Evolutionary conservation across 2,329 filamentous ascomycete genomes (phyloP), one percentile per base, ranked within the genome.

Genomic region (Sporothrix humicola): DNA sequence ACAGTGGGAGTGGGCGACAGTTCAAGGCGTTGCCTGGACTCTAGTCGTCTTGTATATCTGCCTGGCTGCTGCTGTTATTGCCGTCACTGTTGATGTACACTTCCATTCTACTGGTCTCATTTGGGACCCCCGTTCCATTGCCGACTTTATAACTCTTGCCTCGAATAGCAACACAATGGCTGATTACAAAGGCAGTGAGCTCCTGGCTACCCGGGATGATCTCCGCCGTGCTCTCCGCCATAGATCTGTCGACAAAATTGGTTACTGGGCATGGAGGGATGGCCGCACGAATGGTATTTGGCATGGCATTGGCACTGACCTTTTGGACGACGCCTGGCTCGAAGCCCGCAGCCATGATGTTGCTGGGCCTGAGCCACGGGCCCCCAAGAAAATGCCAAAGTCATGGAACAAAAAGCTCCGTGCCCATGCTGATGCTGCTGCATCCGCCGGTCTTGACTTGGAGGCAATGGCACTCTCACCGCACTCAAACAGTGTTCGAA

Each of bases 51-150:
- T 97, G 0, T 98, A 97, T 82, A 81, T 91, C 48, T 81, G 94
- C 3, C 82, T 95, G 65, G 78, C 91, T 1, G 77, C 88, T 7
- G 89, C 91, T 0, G 78, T 90, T 1, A 72, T 88, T 12, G 81
- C 89, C 1, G 80, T 95, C 10, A 83, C 91, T 75, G 76, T 89
- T n/a, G 91, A 89, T 76, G 93, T 95, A 83, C 83, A 87, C 72
- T 82, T 85, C 26, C 85, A 87, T 44, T 87, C 86, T 77, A 97
- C 94, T 0, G 94, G 94, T 0, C 84, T 97, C 75, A 87, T 92
- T 79, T 98, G 95, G 95, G 94, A 97, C 79, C 88, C 94, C 2
- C 87, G 91, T 63, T 95, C 91, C 31, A 84, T 98, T 8, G 95
- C 93, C 2, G 94, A 98, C 79, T 84, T 97, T 52, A 87, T 96